These are phyloP conservation scores for Begonia loranthoides DNA, from an alignment of 306 rosid species.

Conservation along the genomic window DNA sequence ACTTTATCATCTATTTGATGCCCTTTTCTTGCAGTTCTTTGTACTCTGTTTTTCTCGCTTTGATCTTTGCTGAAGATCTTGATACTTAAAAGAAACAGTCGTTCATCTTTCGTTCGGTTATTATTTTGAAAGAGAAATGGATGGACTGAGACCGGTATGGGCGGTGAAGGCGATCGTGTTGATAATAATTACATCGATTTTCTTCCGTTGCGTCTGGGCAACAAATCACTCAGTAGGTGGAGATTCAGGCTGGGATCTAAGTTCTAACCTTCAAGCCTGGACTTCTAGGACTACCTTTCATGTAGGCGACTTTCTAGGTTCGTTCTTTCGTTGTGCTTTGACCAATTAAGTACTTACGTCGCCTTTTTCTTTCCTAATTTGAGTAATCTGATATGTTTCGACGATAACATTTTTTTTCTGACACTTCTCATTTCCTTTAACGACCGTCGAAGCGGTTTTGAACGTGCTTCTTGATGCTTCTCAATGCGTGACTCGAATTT, in stretches of 20 bases:
- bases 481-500: too few species aligned
- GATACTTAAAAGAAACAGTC: not conserved
- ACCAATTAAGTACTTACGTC: not conserved
- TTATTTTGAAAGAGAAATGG: constrained; percentile 24
- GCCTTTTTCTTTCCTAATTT: not conserved
- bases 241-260: constrained; percentile 62
- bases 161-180: constrained; percentile 37
- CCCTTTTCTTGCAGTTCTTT: too few species aligned
- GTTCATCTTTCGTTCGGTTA: not conserved
- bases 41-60: not conserved
- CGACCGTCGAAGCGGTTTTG: too few species aligned
- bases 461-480: too few species aligned
- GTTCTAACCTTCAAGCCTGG: constrained; percentile 43
- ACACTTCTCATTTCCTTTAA: too few species aligned
- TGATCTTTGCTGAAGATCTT: not conserved
- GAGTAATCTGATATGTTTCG: not conserved
- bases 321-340: not conserved
- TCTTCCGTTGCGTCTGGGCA: constrained; percentile 44
- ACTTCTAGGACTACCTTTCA: constrained; percentile 25
- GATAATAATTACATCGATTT: constrained; percentile 29
- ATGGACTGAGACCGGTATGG: constrained; percentile 30
- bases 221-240: constrained; percentile 57
- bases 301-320: constrained; percentile 63
- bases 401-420: not conserved
- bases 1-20: too few species aligned